These are phyloP conservation scores for Haplosporangium gracile DNA, from an alignment of 192 early-diverging fungal genomes.

Conservation along the genomic window DNA sequence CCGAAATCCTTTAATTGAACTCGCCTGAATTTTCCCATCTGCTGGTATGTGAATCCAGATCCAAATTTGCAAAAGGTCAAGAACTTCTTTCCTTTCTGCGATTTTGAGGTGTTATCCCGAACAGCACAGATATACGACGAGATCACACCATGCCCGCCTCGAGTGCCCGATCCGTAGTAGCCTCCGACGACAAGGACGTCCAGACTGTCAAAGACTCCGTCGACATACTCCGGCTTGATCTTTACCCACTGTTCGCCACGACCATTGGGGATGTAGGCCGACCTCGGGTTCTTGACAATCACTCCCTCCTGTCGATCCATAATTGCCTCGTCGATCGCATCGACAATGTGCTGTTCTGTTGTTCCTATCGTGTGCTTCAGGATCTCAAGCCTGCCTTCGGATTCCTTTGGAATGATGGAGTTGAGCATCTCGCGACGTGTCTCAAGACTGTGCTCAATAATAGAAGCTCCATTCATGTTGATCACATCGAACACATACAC, in stretches of 20 bases:
- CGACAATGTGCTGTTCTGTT: slow-evolving; percentile 70
- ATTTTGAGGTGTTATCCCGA: slow-evolving; percentile 31
- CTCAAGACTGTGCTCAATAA: slow-evolving; percentile 69
- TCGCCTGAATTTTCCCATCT: slow-evolving; percentile 72
- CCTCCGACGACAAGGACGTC: slow-evolving; percentile 81
- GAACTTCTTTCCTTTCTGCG: slow-evolving; percentile 47
- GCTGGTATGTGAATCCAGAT: slow-evolving; percentile 72
- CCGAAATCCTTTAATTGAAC: slow-evolving; percentile 39
- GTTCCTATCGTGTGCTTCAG: slow-evolving; percentile 63
- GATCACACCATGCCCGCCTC: slow-evolving; percentile 64
- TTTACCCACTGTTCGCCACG: slow-evolving; percentile 78
- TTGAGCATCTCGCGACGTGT: slow-evolving; percentile 66
- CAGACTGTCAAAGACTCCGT: slow-evolving; percentile 74
- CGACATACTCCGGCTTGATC: slow-evolving; percentile 85
- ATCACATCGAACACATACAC: slow-evolving; percentile 85
- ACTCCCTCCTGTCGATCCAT: slow-evolving; percentile 70
- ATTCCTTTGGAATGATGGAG: slow-evolving; percentile 63
- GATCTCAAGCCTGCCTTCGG: slow-evolving; percentile 67
- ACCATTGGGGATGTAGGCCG: slow-evolving; percentile 66
- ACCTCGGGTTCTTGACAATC: slow-evolving; percentile 78
- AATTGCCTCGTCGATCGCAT: slow-evolving; percentile 70
- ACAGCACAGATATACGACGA: slow-evolving; percentile 47
- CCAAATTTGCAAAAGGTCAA: slow-evolving; percentile 79
- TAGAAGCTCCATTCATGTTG: slow-evolving; percentile 71
- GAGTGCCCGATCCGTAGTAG: slow-evolving; percentile 71